These are phyloP conservation scores for Botrytis squamosa DNA, from an alignment of 2,329 filamentous ascomycete species.

Conservation along the genomic window DNA sequence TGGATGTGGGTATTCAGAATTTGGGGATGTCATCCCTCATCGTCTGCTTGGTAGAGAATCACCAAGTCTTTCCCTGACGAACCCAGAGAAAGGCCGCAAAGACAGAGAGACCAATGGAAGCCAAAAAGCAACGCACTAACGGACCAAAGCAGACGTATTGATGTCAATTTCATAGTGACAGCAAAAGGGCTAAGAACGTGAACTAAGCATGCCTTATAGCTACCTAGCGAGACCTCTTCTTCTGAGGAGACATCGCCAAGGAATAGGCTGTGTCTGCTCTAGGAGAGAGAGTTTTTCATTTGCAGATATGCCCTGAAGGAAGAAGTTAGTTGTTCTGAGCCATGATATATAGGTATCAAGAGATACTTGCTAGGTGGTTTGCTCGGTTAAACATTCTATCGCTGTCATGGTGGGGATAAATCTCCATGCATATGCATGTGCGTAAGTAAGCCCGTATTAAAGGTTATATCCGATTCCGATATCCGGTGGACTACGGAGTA, in stretches of 20 bases:
- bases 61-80: not conserved
- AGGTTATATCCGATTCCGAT: not conserved
- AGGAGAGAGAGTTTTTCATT: not conserved
- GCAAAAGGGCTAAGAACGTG: not conserved
- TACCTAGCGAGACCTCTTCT: not conserved
- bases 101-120: not conserved
- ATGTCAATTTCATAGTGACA: not conserved
- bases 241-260: not conserved
- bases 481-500: not conserved
- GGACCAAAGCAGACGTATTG: not conserved
- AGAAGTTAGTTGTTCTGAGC: not conserved
- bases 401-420: not conserved
- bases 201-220: not conserved
- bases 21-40: not conserved
- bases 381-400: not conserved
- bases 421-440: not conserved
- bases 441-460: not conserved
- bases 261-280: not conserved
- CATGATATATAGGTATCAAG: not conserved
- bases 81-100: not conserved
- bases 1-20: not conserved
- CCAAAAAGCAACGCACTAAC: not conserved
- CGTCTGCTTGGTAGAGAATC: not conserved
- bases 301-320: not conserved
- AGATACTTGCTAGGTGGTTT: not conserved